Conservation (phyloP, 2,329 filamentous ascomycete species). For the Xylariaceae sp. region DNA sequence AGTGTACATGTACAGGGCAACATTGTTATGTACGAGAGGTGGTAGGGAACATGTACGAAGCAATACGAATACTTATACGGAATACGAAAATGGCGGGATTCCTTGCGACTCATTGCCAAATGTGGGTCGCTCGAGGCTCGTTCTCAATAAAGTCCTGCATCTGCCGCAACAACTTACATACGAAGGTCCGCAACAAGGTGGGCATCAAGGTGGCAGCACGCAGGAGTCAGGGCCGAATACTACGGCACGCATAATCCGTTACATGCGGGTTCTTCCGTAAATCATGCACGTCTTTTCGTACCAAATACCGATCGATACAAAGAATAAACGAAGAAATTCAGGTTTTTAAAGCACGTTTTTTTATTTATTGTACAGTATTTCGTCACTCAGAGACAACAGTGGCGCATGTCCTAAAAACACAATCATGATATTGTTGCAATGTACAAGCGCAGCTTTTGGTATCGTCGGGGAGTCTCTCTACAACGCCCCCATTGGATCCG, state of each 20-base stretch:
- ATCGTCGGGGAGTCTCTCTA: slow-evolving; percentile 31
- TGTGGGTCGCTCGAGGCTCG: neutral
- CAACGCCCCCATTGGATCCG: slow-evolving; percentile 28
- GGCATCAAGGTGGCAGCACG: too few species aligned
- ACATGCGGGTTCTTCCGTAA: too few species aligned
- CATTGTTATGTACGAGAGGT: neutral
- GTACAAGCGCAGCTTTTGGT: slow-evolving; percentile 34
- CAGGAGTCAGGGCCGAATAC: too few species aligned
- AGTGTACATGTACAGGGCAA: neutral
- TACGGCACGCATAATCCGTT: too few species aligned
- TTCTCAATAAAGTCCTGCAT: neutral
- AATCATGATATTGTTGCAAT: slow-evolving; percentile 29
- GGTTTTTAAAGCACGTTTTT: slow-evolving; percentile 5
- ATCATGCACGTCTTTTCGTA: too few species aligned
- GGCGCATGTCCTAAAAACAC: slow-evolving; percentile 20
- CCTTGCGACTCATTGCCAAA: neutral
- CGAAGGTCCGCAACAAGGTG: too few species aligned
- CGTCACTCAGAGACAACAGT: neutral
- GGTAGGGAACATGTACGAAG: neutral
- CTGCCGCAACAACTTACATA: too few species aligned
- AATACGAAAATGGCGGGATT: neutral
- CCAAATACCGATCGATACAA: too few species aligned
- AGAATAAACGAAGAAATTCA: neutral
- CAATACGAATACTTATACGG: neutral
- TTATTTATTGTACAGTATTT: slow-evolving; percentile 4